phyloP scores from a whole-genome alignment of 208 protist genomes.

The Leptomonas seymouri region DNA sequence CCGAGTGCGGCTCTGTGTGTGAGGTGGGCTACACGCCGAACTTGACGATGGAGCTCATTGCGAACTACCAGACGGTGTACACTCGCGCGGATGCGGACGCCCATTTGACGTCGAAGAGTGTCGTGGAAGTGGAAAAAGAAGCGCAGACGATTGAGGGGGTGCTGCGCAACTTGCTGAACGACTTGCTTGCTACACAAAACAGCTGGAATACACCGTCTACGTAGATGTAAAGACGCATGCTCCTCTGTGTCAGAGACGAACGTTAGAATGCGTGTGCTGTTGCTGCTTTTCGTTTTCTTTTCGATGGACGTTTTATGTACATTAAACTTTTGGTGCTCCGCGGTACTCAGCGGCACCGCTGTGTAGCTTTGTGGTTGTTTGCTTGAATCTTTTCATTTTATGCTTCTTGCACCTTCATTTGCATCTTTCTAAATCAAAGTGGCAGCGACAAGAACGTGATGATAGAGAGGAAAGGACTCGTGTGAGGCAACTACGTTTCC shows the following conservation, averaged over 20 bases:
- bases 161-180: constrained; percentile 61
- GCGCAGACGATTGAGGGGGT: constrained; percentile 65
- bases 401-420: background rate
- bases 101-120: constrained; percentile 1
- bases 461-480: too few species aligned
- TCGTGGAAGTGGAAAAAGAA: constrained; percentile 9
- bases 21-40: constrained; percentile 89
- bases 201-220: constrained; percentile 25
- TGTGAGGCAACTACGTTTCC: too few species aligned
- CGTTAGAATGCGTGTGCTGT: background rate
- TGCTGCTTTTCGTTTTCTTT: background rate
- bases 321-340: background rate
- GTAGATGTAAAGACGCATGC: background rate
- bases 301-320: too few species aligned
- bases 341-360: too few species aligned
- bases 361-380: background rate
- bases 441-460: too few species aligned
- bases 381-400: constrained; percentile 1
- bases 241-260: background rate
- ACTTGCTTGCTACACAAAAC: constrained; percentile 59
- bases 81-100: constrained; percentile 16
- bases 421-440: background rate
- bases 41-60: constrained; percentile 69
- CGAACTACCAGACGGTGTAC: constrained; percentile 78
- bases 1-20: constrained; percentile 82